Evolutionary conservation across 176 grass and related monocot species (phyloP), one percentile per base, ranked within the genome.

Genomic region (Tillandsia leiboldiana): DNA sequence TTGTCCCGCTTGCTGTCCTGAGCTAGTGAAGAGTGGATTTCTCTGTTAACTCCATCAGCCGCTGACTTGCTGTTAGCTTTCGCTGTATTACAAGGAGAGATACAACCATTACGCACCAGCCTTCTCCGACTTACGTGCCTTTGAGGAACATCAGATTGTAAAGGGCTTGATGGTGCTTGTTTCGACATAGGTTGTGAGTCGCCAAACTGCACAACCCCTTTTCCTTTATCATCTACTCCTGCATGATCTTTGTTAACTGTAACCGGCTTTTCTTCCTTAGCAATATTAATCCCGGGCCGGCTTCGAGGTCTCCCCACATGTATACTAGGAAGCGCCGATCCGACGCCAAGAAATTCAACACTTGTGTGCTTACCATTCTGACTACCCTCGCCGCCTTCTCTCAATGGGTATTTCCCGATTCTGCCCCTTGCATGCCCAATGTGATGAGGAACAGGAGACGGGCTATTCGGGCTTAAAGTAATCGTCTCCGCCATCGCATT

Each of bases 81-180:
- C 72, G 65, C 81, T 57, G 65, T 65, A 73, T 67, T 81, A n/a
- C 66, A 53, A 27, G 71, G 77, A 80, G 66, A 53, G 49, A 75
- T 53, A 78, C 62, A 85, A 73, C 90, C 80, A 67, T 77, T 79
- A 48, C 68, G 71, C 49, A 57, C 22, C 67, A 73, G 13, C 15
- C 12, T 68, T 79, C 87, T 83, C 33, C 64, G 86, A 15, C 77
- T 83, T 29, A 79, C 67, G 73, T 73, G 75, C 59, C 80, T 84
- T 70, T 53, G 77, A 86, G 80, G 79, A 75, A 72, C 49, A 67
- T 66, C 63, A 66, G 68, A 68, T 42, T 11, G 24, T 64, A 61
- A 24, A 57, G 65, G 42, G 18, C 48, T 89, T 79, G 78, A 70
- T 65, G 53, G 51, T 70, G 51, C 73, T 62, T 67, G 65, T 67